Evolutionary conservation across 768 basidiomycete genomes (phyloP).

Genomic region (Tulasnella sp.): DNA sequence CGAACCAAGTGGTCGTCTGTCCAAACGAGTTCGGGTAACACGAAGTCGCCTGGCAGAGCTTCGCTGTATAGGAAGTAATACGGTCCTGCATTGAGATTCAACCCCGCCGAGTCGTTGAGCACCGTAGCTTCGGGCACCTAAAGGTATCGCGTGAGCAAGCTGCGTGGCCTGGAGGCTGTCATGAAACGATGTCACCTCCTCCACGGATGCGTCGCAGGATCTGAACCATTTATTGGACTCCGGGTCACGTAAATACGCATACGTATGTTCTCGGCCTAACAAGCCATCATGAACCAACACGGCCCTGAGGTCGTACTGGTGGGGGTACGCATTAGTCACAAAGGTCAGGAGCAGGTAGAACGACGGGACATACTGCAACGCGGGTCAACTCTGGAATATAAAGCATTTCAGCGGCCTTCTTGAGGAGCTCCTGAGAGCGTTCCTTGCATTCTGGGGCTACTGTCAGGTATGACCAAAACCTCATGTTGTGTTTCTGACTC

Average conservation of each 20-base stretch:
- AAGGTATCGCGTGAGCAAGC: background rate
- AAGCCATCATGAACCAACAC: constrained; percentile 79
- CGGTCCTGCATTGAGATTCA: constrained; percentile 77
- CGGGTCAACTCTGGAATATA: constrained; percentile 68
- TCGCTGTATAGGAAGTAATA: constrained; percentile 74
- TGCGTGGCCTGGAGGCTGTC: background rate
- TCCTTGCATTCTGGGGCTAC: constrained; percentile 42
- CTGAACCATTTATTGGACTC: constrained; percentile 76
- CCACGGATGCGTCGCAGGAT: constrained; percentile 68
- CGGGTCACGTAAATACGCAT: constrained; percentile 69
- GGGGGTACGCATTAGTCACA: background rate
- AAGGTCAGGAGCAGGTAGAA: background rate
- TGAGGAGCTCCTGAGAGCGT: constrained; percentile 52
- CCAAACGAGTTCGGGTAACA: background rate
- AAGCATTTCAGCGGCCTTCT: constrained; percentile 53
- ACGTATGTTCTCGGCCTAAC: constrained; percentile 74
- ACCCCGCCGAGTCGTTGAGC: constrained; percentile 66
- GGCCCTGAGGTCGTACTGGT: constrained; percentile 79
- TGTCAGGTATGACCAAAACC: background rate
- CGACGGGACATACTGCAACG: constrained; percentile 52
- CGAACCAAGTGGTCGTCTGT: constrained; percentile 11
- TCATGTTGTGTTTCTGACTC: constrained; percentile 34
- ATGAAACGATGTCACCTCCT: constrained; percentile 52
- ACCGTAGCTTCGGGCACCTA: constrained; percentile 75
- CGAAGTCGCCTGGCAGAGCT: constrained; percentile 37